phyloP scores from a whole-genome alignment of 1,284 basidiomycete genomes.

The Dichomitus squalens region DNA sequence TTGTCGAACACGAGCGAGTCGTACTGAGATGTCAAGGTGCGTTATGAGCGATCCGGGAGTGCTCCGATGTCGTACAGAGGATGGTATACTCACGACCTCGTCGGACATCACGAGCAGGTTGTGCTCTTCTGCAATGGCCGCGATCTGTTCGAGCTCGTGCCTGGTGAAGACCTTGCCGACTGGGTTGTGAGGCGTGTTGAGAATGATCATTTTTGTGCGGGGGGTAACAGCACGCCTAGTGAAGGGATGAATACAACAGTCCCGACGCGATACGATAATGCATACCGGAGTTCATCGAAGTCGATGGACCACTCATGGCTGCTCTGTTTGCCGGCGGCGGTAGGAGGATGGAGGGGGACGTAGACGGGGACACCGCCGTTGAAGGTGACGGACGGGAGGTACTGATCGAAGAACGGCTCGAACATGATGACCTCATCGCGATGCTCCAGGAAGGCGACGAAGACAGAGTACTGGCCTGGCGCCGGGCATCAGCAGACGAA shows the following conservation, averaged over 20 bases:
- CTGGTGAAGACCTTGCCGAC: slow-evolving; percentile 93
- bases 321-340: slow-evolving; percentile 55
- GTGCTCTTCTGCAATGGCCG: slow-evolving; percentile 86
- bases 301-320: slow-evolving; percentile 88
- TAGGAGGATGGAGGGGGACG: slow-evolving; percentile 91
- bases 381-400: slow-evolving; percentile 89
- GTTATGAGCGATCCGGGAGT: not conserved
- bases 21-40: slow-evolving; percentile 57
- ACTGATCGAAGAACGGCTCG: slow-evolving; percentile 98
- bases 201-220: slow-evolving; percentile 89
- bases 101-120: slow-evolving; percentile 94
- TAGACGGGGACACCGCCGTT: slow-evolving; percentile 93
- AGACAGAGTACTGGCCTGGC: slow-evolving; percentile 87
- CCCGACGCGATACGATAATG: not conserved
- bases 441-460: slow-evolving; percentile 84
- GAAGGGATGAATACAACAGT: not conserved
- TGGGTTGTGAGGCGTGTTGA: slow-evolving; percentile 97
- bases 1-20: slow-evolving; percentile 92
- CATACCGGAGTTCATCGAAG: slow-evolving; percentile 81
- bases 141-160: slow-evolving; percentile 83
- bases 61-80: not conserved
- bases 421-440: slow-evolving; percentile 99
- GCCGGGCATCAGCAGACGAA: not conserved
- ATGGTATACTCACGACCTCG: slow-evolving; percentile 79
- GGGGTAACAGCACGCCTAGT: slow-evolving; percentile 78